phyloP scores from a whole-genome alignment of 2,329 filamentous ascomycete genomes.

The Fusarium sp. region DNA sequence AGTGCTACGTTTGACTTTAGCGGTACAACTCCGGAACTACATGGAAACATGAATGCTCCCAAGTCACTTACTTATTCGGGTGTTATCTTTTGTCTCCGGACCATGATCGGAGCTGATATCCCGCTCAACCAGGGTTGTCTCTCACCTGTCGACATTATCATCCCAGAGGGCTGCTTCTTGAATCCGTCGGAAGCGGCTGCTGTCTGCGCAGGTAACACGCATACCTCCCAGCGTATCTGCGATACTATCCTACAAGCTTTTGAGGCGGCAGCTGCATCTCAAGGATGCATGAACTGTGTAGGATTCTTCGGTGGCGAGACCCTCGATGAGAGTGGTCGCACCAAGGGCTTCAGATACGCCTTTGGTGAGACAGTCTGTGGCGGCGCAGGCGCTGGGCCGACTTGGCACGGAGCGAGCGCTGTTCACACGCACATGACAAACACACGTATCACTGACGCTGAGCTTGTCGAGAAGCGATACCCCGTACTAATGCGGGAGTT shows the following conservation, averaged over 20 bases:
- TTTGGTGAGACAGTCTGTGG: slow-evolving; percentile 53
- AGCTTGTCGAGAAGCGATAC: slow-evolving; percentile 53
- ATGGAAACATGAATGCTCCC: slow-evolving; percentile 44
- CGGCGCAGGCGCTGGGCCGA: slow-evolving; percentile 48
- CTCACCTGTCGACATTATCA: slow-evolving; percentile 37
- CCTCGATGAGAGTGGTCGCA: slow-evolving; percentile 24
- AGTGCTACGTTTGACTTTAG: slow-evolving; percentile 73
- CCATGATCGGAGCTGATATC: slow-evolving; percentile 50
- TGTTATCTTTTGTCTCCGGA: slow-evolving; percentile 47
- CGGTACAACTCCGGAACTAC: slow-evolving; percentile 44
- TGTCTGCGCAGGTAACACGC: slow-evolving; percentile 50
- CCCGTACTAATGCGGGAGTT: slow-evolving; percentile 51
- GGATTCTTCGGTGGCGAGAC: slow-evolving; percentile 78
- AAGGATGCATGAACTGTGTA: slow-evolving; percentile 84
- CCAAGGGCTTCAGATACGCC: slow-evolving; percentile 34
- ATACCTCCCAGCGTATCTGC: slow-evolving; percentile 52
- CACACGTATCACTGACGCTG: slow-evolving; percentile 53
- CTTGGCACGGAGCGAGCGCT: slow-evolving; percentile 47
- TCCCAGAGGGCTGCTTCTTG: slow-evolving; percentile 49
- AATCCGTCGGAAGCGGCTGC: slow-evolving; percentile 51
- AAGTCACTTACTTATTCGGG: slow-evolving; percentile 43
- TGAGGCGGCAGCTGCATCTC: slow-evolving; percentile 79
- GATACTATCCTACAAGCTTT: slow-evolving; percentile 85
- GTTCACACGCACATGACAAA: slow-evolving; percentile 55
- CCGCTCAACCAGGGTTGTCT: slow-evolving; percentile 66